These are phyloP conservation scores for Sugiyamaella lignohabitans DNA, from an alignment of 805 yeast genomes.

Conservation along the genomic window DNA sequence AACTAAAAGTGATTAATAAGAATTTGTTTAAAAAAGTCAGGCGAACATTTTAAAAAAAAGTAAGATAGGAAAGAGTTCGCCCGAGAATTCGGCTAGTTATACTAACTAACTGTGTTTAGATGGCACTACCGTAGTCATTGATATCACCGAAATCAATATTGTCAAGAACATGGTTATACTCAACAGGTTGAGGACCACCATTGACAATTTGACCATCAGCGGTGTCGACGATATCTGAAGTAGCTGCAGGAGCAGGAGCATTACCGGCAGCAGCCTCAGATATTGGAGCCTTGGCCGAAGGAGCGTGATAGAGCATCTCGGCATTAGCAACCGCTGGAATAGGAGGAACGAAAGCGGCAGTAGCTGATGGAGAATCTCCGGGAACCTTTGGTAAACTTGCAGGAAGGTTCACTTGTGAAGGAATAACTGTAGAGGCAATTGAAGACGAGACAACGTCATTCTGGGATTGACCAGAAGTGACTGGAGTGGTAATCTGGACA, in stretches of 20 bases:
- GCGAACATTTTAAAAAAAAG: too few species aligned
- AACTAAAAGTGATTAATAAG: too few species aligned
- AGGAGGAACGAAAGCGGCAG: not conserved
- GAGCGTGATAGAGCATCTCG: not conserved
- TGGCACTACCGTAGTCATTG: not conserved
- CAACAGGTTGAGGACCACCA: not conserved
- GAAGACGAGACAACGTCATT: too few species aligned
- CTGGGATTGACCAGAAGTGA: not conserved
- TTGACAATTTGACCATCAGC: not conserved
- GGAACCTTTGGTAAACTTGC: not conserved
- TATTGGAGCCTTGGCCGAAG: not conserved
- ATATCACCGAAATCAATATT: constrained; percentile 1
- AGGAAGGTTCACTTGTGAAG: constrained; percentile 1
- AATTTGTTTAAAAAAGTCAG: too few species aligned
- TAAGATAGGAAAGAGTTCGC: too few species aligned
- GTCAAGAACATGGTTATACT: not conserved
- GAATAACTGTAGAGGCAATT: not conserved
- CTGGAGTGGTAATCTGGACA: too few species aligned
- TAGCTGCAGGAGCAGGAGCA: not conserved
- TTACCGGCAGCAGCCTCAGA: not conserved
- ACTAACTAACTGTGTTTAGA: too few species aligned
- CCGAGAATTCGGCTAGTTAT: too few species aligned
- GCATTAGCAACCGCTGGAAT: not conserved
- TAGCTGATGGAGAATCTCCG: not conserved
- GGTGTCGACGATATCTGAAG: not conserved